Base-by-base conservation (phyloP, 169 alveolate genomes). In the Babesia divergens region DNA sequence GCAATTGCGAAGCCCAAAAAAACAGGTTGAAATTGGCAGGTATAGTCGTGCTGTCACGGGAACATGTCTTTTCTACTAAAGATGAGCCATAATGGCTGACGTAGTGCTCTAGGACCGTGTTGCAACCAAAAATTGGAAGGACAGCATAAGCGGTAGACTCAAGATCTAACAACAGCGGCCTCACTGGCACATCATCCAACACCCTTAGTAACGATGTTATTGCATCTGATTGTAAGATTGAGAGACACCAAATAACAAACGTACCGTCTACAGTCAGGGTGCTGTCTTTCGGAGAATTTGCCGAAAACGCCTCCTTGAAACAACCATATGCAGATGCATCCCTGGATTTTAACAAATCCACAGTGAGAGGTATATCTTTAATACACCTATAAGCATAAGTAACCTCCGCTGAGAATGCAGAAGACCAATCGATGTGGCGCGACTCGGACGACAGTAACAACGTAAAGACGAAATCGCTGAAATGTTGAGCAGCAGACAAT, bases 1-100 rank as follows among this genome's bases (percentile, higher is more conserved):
- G 47, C 40, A 62, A 28, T 46, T 20, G 28, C 24, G 72, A 62
- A 0, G 72, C 28, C 72, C 72, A 62, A 47, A 47, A 62, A 29
- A 29, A 18, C 72, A 56, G 47, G 22, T 62, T 60, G 11, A 62
- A 62, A 11, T 1, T 4, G 32, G 24, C 0, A n/a, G 31, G 47
- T 14, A 2, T 46, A 7, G 13, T 1, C 20, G 0, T 32, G 47
- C 14, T 9, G 1, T 5, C 26, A 2, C 31, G 26, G 7, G 35
- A 13, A 3, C 1, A 1, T 26, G 20, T n/a, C 26, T 11, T 2
- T 7, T 9, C 47, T 1, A 13, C n/a, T 16, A 8, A 31, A 11
- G 20, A 28, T 2, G 1, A 6, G 14, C 37, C 6, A 9, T 0
- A 28, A 3, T 35, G 3, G 9, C 32, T 60, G 11, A 46, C 40